Evolutionary conservation across 257 asterid species (phyloP).

Genomic region (Jacaranda copaia): DNA sequence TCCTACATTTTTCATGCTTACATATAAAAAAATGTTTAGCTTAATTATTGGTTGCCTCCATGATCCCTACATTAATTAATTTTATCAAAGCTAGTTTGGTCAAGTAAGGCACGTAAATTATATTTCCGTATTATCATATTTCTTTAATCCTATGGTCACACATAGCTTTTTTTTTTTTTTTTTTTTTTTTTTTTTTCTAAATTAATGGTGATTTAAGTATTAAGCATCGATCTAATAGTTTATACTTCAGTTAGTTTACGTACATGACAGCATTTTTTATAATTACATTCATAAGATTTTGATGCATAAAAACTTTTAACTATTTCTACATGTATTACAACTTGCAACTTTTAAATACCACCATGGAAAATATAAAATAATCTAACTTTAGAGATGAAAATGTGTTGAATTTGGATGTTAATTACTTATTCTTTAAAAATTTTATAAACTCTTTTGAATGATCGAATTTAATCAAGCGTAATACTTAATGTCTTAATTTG

Average conservation of each 20-base stretch:
- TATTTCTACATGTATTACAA: no score
- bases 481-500: no score
- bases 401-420: no score
- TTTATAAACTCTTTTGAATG: no score
- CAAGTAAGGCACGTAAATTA: slow-evolving; percentile 11
- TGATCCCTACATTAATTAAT: slow-evolving; percentile 1
- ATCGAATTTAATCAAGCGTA: no score
- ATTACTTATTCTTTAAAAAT: no score
- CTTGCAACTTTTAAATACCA: no score
- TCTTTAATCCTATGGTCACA: background rate
- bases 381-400: no score
- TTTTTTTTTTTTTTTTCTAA: background rate
- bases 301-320: no score
- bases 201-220: background rate
- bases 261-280: background rate
- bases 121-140: background rate
- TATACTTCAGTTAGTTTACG: background rate
- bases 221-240: background rate
- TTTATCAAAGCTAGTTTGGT: slow-evolving; percentile 2
- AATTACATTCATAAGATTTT: no score
- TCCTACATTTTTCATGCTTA: slow-evolving; percentile 36
- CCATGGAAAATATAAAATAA: no score
- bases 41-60: slow-evolving; percentile 7
- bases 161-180: background rate
- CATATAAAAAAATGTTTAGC: background rate